These are phyloP conservation scores for Dactylellina cionopaga DNA, from an alignment of 2,329 filamentous ascomycete species.

Conservation along the genomic window DNA sequence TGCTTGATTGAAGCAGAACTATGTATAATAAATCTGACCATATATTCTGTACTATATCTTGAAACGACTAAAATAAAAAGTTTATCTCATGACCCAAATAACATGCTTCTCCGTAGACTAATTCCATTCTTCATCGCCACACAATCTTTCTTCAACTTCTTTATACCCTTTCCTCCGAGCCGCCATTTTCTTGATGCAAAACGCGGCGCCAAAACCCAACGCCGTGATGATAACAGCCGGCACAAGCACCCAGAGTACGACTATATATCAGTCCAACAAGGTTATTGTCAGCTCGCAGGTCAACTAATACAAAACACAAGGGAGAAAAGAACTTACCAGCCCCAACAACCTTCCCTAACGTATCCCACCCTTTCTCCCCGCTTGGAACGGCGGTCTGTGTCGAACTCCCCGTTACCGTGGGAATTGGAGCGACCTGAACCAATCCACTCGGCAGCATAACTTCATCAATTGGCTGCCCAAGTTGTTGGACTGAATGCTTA, in stretches of 20 bases:
- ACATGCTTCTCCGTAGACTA: not conserved
- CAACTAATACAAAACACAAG: not conserved
- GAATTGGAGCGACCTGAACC: not conserved
- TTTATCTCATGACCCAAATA: not conserved
- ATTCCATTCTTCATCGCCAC: conserved; percentile 38
- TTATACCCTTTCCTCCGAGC: conserved; percentile 24
- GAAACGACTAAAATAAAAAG: not conserved
- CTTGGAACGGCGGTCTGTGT: not conserved
- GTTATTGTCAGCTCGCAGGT: not conserved
- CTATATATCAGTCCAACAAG: too few species aligned
- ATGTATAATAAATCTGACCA: too few species aligned
- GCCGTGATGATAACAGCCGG: conserved; percentile 6
- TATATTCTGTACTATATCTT: conserved; percentile 8
- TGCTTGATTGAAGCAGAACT: too few species aligned
- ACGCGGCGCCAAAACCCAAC: not conserved
- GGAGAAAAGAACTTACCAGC: conserved; percentile 16
- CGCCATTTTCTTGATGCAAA: conserved; percentile 8
- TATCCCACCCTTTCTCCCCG: not conserved
- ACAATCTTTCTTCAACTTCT: conserved; percentile 11
- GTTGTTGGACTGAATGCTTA: not conserved
- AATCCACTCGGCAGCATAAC: conserved; percentile 29
- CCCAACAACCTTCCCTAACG: conserved; percentile 22
- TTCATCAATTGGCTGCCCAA: conserved; percentile 33
- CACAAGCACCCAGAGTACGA: conserved; percentile 14
- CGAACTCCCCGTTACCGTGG: not conserved